Evolutionary conservation across 176 grass and related monocot species (phyloP).

Genomic region (Luzula sylvatica): DNA sequence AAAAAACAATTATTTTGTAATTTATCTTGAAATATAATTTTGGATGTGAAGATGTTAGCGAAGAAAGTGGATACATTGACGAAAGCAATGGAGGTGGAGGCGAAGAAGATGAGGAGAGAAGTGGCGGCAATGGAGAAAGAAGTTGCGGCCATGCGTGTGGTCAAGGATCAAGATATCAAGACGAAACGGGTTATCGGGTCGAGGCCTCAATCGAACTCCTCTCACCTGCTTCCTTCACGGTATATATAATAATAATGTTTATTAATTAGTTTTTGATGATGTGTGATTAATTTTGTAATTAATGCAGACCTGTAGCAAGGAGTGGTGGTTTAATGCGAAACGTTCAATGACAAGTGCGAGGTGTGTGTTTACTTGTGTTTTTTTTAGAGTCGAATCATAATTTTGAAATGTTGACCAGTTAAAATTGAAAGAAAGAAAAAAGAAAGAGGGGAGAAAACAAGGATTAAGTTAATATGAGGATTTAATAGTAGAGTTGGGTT

Average conservation of each 20-base stretch:
- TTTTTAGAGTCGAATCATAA: slow-evolving; percentile 29
- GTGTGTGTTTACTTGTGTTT: slow-evolving; percentile 29
- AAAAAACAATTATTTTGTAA: no score
- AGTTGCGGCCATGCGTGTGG: slow-evolving; percentile 77
- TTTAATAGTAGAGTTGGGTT: not conserved
- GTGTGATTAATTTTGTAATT: no score
- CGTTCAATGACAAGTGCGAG: slow-evolving; percentile 47
- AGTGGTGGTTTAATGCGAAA: slow-evolving; percentile 66
- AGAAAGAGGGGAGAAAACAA: slow-evolving; percentile 9
- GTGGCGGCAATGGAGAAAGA: slow-evolving; percentile 98
- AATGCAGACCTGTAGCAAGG: slow-evolving; percentile 47
- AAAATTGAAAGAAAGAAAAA: slow-evolving; percentile 8
- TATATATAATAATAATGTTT: slow-evolving; percentile 26
- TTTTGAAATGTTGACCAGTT: slow-evolving; percentile 47
- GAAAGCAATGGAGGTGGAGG: slow-evolving; percentile 99
- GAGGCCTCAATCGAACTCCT: slow-evolving; percentile 18
- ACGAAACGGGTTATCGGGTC: slow-evolving; percentile 52
- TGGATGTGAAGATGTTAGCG: slow-evolving; percentile 62
- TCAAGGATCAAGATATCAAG: slow-evolving; percentile 87
- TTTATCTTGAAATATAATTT: no score
- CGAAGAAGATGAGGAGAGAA: slow-evolving; percentile 97
- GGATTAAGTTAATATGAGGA: not conserved
- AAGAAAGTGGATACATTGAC: slow-evolving; percentile 96
- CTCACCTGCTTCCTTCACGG: slow-evolving; percentile 68
- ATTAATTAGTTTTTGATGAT: no score